These are phyloP conservation scores for Monosporascus sp. DNA, from an alignment of 2,329 filamentous ascomycete genomes.

Conservation along the genomic window DNA sequence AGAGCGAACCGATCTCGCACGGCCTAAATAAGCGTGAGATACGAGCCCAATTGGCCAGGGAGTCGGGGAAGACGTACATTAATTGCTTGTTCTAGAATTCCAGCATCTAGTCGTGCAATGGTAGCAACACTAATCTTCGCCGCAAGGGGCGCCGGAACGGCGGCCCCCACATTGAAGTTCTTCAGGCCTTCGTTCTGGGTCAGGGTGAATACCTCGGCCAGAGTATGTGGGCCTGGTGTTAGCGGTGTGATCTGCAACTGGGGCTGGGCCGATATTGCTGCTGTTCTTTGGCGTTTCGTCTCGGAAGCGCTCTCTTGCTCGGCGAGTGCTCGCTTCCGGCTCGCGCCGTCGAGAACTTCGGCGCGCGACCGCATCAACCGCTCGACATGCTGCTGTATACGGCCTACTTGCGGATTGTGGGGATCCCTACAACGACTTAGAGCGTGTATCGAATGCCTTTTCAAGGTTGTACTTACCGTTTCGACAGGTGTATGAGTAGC, in stretches of 20 bases:
- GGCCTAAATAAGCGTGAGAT: constrained; percentile 30
- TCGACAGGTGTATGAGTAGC: constrained; percentile 75
- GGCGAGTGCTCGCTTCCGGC: constrained; percentile 69
- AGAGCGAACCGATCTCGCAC: constrained; percentile 45
- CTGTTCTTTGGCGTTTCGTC: constrained; percentile 75
- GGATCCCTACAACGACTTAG: constrained; percentile 56
- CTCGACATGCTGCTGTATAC: constrained; percentile 85
- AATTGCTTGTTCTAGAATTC: constrained; percentile 66
- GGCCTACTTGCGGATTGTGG: constrained; percentile 65
- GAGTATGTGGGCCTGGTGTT: constrained; percentile 67
- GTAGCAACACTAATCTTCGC: constrained; percentile 78
- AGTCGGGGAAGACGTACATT: constrained; percentile 45
- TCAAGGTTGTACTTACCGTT: constrained; percentile 49
- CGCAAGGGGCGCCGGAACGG: constrained; percentile 69
- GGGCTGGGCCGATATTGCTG: constrained; percentile 38
- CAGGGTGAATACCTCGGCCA: constrained; percentile 81
- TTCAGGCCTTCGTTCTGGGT: constrained; percentile 69
- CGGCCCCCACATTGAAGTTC: constrained; percentile 70
- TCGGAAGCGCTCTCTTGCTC: constrained; percentile 69
- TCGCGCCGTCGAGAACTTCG: constrained; percentile 74
- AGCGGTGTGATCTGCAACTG: constrained; percentile 61
- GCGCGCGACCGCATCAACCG: constrained; percentile 71
- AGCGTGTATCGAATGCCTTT: constrained; percentile 13
- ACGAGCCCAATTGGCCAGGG: neutral
- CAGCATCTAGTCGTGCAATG: constrained; percentile 64